Evolutionary conservation across 768 basidiomycete species (phyloP), one percentile per base, ranked within the genome.

Genomic region (Chalciporus pseudorubinellus): DNA sequence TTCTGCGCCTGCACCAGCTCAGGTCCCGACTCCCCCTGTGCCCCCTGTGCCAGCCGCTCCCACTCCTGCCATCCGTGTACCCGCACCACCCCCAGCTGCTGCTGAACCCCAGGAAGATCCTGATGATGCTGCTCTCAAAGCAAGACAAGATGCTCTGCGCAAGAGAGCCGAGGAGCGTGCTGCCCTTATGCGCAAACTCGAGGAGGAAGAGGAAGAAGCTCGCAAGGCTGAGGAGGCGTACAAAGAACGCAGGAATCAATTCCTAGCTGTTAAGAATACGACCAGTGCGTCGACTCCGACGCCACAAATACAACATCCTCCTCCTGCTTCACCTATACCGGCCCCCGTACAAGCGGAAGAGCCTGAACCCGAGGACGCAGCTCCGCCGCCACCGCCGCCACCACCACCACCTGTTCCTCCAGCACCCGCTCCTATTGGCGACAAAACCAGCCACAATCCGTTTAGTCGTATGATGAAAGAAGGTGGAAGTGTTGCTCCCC

Each of bases 121-220:
- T 0, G 92, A 93, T 65, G 95, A 97, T 54, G 82, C 78, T 39
- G 76, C 72, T 14, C 64, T 97, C 10, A 78, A 77, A 48, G 81
- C 76, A 12, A 80, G 87, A 12, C 88, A 93, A 65, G 87, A 80
- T 52, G 80, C 78, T 3, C 61, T 93, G n/a, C 76, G 76, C 44
- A 87, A 85, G 65, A 84, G 84, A 54, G 80, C 82, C 3, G 87
- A 87, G 58, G 91, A 79, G n/a, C 80, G 89, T 1, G 77, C 76
- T 16, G 87, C 78, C 41, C 75, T 85, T 44, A 69, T 94, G 18
- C 82, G 87, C 44, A 78, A 82, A 58, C 74, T 92, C 18, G 89
- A 93, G 66, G 72, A 78, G 57, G 79, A 87, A 62, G 84, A 84
- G 47, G 77, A 81, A 43, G 79, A 82, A 43, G 80, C 75, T 6